Evolutionary conservation across 2,329 filamentous ascomycete genomes (phyloP), one percentile per base, ranked within the genome.

Genomic region (Epichloe uncinata): DNA sequence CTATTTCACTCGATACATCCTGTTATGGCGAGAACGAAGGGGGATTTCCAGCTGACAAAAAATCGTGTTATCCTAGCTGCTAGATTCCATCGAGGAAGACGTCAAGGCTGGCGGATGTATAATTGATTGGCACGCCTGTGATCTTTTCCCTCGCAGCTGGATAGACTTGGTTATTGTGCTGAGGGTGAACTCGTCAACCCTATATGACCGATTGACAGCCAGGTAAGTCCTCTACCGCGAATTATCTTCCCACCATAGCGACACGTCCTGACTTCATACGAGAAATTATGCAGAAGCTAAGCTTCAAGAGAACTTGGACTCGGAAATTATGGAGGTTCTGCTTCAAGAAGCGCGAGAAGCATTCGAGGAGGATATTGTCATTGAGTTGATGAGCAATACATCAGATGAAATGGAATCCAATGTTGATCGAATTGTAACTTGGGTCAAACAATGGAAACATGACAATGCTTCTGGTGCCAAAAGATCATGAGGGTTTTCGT

Each of bases 81-180:
- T 98, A 20, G 93, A 98, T 64, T 80, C 85, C 45, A 84, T 98
- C 51, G 93, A 97, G 69, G 78, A 86, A 50, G 84, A 93, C 53
- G 77, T 87, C 38, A 77, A 82, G 54, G 69, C 77, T 18, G 91
- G 91, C 51, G 93, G 93, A 18, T 87, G 81, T 66, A 81, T 98
- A 58, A 85, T 98, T 61, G 93, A 98, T 70, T 98, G 93, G 91
- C 93, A 98, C 69, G 91, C 90, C 2, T 97, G 91, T 70, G 93
- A 97, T 61, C 70, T 97, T 20, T 97, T 97, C 62, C 93, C 93
- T 2, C 82, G 85, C 63, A 85, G 85, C 61, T 94, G 90, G 87
- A 85, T 98, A 62, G 93, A 98, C 65, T 77, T 98, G 2, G 90
- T 98, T 1, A 85, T 97, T 5, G 93, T 98, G 50, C 68, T 98